Conservation (phyloP, 2,329 filamentous ascomycete species). For the Xylaria sp. region DNA sequence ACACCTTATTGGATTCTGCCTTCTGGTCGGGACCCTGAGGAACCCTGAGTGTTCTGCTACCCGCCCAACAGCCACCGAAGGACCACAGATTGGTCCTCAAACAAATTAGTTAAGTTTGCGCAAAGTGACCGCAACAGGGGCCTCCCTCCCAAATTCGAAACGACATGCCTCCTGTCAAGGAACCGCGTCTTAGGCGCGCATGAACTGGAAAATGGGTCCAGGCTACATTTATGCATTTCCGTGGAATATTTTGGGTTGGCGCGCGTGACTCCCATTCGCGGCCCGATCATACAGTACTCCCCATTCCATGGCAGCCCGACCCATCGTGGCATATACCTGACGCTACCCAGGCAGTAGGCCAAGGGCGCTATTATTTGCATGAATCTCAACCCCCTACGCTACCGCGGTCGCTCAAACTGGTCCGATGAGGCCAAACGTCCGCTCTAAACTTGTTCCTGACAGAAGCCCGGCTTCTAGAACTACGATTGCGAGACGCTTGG, state of each 20-base stretch:
- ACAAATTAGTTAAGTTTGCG: not conserved
- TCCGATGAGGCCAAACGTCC: not conserved
- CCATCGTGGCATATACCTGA: not conserved
- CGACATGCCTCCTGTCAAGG: slow-evolving; percentile 2
- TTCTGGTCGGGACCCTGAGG: no score
- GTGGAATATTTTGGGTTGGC: slow-evolving; percentile 6
- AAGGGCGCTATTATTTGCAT: slow-evolving; percentile 5
- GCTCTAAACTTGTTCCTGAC: not conserved
- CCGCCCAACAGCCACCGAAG: slow-evolving; percentile 4
- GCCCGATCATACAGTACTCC: not conserved
- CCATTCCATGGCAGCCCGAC: slow-evolving; percentile 16
- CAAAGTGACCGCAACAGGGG: slow-evolving; percentile 12
- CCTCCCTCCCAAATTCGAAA: slow-evolving; percentile 15
- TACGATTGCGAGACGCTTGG: not conserved
- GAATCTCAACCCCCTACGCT: slow-evolving; percentile 9
- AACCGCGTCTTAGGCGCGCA: slow-evolving; percentile 12
- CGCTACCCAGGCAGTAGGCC: not conserved
- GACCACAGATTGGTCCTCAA: slow-evolving; percentile 2
- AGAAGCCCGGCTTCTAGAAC: slow-evolving; percentile 9
- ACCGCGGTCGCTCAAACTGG: slow-evolving; percentile 10
- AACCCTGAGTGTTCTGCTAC: slow-evolving; percentile 13
- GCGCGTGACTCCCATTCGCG: not conserved
- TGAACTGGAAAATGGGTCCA: slow-evolving; percentile 6
- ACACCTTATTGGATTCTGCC: no score
- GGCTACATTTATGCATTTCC: slow-evolving; percentile 6